Conservation (phyloP, 2,329 filamentous ascomycete species). For the Botryotinia convoluta region DNA sequence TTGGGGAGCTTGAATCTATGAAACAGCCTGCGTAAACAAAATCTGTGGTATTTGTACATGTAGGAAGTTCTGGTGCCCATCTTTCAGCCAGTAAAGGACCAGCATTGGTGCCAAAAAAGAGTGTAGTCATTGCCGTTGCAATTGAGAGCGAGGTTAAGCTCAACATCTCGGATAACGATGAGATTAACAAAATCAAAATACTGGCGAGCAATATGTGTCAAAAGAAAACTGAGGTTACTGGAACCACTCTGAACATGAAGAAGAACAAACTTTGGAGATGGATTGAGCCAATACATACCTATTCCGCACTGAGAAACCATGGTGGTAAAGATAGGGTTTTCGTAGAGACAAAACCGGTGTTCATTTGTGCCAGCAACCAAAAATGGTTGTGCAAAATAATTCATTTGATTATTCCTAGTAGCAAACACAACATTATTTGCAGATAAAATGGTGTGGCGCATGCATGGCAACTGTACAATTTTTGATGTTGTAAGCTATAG, state of each 20-base stretch:
- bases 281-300: not conserved
- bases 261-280: not conserved
- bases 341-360: not conserved
- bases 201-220: not conserved
- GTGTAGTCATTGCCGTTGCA: slow-evolving; percentile 29
- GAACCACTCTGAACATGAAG: not conserved
- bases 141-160: slow-evolving; percentile 25
- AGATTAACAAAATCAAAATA: not conserved
- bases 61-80: slow-evolving; percentile 30
- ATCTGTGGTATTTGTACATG: slow-evolving; percentile 36
- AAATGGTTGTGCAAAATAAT: not conserved
- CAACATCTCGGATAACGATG: slow-evolving; percentile 23
- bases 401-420: not conserved
- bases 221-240: not conserved
- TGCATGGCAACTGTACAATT: not conserved
- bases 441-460: slow-evolving; percentile 6
- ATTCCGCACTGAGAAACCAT: not conserved
- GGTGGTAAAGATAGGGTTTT: not conserved
- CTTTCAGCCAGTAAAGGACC: slow-evolving; percentile 16
- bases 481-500: not conserved
- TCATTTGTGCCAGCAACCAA: not conserved
- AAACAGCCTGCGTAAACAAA: slow-evolving; percentile 41
- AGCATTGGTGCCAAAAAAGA: slow-evolving; percentile 30
- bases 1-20: slow-evolving; percentile 32
- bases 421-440: not conserved